phyloP scores from a whole-genome alignment of 1,139 yeast species.

The Saccharomycopsis hybrid region DNA sequence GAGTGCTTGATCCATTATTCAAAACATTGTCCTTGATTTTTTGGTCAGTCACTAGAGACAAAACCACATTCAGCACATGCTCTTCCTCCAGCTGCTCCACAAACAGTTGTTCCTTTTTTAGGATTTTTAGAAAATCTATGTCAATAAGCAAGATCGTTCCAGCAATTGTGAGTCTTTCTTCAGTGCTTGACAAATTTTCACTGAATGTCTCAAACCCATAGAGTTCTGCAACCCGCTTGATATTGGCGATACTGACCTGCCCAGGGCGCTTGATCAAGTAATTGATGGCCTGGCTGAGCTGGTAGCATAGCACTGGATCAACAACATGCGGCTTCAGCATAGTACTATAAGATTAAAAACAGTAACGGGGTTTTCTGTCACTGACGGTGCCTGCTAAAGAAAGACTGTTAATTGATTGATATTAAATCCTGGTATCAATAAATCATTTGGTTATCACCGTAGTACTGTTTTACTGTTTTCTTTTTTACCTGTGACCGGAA shows the following conservation, averaged over 20 bases:
- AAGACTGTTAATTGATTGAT: too few species aligned
- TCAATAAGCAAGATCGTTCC: conserved; percentile 19
- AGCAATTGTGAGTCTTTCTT: conserved; percentile 19
- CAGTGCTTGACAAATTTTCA: neutral
- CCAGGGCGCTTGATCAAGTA: conserved; percentile 17
- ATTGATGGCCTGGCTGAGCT: conserved; percentile 7
- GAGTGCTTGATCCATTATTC: too few species aligned
- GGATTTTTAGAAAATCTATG: conserved; percentile 12
- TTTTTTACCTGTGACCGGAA: too few species aligned
- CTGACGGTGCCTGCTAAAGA: too few species aligned
- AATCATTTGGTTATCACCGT: too few species aligned
- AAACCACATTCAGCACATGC: neutral
- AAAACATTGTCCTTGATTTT: neutral
- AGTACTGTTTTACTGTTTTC: too few species aligned
- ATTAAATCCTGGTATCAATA: too few species aligned
- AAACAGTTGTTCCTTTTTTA: too few species aligned
- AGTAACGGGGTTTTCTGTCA: too few species aligned
- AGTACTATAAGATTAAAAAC: too few species aligned
- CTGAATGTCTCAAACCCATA: conserved; percentile 19
- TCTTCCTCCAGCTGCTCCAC: too few species aligned
- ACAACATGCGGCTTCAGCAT: neutral
- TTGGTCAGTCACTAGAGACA: conserved; percentile 15
- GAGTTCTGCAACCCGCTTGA: conserved; percentile 15
- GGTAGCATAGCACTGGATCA: conserved; percentile 13
- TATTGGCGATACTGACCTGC: conserved; percentile 13